These are phyloP conservation scores for Camellia sinensis DNA, from an alignment of 148 eudicot species.

Conservation along the genomic window DNA sequence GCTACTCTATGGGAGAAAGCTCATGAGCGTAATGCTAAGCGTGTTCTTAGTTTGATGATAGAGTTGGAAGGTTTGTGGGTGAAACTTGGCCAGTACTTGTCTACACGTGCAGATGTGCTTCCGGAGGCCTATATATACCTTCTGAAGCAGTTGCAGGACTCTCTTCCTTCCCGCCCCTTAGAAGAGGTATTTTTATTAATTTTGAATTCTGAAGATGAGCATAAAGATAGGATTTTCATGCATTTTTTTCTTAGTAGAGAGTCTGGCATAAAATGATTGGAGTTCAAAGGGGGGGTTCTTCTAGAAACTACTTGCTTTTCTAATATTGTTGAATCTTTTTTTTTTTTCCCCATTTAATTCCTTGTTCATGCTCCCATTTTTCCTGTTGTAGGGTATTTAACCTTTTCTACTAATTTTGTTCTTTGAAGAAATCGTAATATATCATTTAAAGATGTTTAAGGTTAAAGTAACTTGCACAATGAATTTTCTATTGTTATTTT, in stretches of 20 bases:
- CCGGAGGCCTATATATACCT: constrained; percentile 77
- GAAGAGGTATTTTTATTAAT: constrained; percentile 59
- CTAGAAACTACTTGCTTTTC: background rate
- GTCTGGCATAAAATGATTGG: background rate
- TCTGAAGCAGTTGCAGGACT: constrained; percentile 89
- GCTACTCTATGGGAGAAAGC: constrained; percentile 78
- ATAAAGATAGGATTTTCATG: background rate
- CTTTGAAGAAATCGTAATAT: too few species aligned
- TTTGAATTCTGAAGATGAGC: constrained; percentile 7
- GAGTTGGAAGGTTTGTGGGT: constrained; percentile 99
- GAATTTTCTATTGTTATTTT: too few species aligned
- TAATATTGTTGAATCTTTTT: background rate
- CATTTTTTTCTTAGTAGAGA: background rate
- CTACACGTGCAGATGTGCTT: constrained; percentile 99
- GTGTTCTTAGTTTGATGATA: constrained; percentile 67
- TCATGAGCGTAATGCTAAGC: constrained; percentile 96
- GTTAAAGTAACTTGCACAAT: too few species aligned
- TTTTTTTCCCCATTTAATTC: background rate
- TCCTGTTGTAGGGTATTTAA: background rate
- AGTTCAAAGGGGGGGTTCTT: background rate
- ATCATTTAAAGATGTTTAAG: too few species aligned
- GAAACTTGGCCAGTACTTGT: constrained; percentile 93
- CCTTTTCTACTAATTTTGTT: too few species aligned
- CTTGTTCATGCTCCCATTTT: background rate
- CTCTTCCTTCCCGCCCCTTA: constrained; percentile 89